Base-by-base conservation (phyloP, 495 filamentous ascomycete species). In the Penicillium parvum region DNA sequence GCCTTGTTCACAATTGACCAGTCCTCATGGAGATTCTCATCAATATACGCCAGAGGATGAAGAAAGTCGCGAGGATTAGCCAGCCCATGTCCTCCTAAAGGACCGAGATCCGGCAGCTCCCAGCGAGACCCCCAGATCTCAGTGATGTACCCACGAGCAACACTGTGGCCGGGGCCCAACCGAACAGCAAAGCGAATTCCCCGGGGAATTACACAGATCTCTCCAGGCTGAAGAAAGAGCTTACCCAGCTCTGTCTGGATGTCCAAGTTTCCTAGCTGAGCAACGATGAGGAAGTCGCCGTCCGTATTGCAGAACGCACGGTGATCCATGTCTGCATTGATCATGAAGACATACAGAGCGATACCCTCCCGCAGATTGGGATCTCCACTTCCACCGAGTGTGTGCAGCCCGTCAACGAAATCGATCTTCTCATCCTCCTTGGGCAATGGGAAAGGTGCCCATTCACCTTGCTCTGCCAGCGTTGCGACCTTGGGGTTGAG, bases 41-140 rank as follows among this genome's bases (percentile, higher is more conserved):
- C 66, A 32, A 70, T 68, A 39, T 50, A 52, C 1, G 67, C 67
- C 7, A 71, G 63, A 1, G 67, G 67, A 36, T 66, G 57, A 33
- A 67, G 40, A 35, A 71, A 71, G 27, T 71, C 67, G n/a, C 67
- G 50, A 1, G 65, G 58, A 29, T 69, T 68, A 1, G 67, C 67
- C 18, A 69, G 35, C 5, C 65, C 61, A 43, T 68, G 60, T 16
- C 63, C 62, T 7, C 67, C 67, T 3, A 71, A 38, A 0, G 65
- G 67, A 2, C 67, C 67, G 4, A 71, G 48, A 29, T 71, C 65
- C 12, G 67, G 67, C 29, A 71, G 40, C 39, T 62, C 60, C 58
- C 60, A 71, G 37, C 57, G 53, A 3, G 63, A 67, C 2, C 65
- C 64, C 63, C 60, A 71, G 42, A 69, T 49, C 27, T 71, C 67